These are phyloP conservation scores for Zychaea mexicana DNA, from an alignment of 371 early-diverging fungal species.

Conservation along the genomic window DNA sequence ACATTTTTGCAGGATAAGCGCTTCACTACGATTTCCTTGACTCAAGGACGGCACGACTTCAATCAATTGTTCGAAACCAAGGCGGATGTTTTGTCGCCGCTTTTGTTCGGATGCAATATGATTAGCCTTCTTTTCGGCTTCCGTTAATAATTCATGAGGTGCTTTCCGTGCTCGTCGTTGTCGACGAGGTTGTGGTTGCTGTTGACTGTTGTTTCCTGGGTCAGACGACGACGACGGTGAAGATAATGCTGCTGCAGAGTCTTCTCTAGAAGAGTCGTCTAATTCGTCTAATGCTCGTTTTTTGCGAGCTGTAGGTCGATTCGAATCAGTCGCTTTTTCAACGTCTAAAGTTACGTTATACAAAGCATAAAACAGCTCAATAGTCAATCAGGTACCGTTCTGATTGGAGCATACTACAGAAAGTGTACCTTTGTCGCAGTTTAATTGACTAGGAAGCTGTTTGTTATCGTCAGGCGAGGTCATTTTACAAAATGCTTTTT, in stretches of 20 bases:
- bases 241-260: background rate
- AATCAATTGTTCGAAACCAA: conserved; percentile 82
- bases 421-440: background rate
- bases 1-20: conserved; percentile 64
- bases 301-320: background rate
- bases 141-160: conserved; percentile 80
- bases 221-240: background rate
- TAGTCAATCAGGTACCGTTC: background rate
- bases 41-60: conserved; percentile 79
- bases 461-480: background rate
- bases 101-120: conserved; percentile 95
- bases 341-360: background rate
- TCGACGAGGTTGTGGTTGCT: conserved; percentile 12
- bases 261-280: background rate
- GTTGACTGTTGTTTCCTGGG: background rate
- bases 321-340: background rate
- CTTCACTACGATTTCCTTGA: conserved; percentile 61
- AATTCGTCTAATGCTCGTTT: background rate
- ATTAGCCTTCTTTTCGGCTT: conserved; percentile 92
- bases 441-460: background rate
- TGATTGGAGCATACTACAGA: background rate
- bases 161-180: conserved; percentile 44
- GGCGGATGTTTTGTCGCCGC: conserved; percentile 83
- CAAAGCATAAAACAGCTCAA: background rate
- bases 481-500: background rate